Evolutionary conservation across 345 rosid genomes (phyloP), one percentile per base, ranked within the genome.

Genomic region (Eucalyptus polybractea): DNA sequence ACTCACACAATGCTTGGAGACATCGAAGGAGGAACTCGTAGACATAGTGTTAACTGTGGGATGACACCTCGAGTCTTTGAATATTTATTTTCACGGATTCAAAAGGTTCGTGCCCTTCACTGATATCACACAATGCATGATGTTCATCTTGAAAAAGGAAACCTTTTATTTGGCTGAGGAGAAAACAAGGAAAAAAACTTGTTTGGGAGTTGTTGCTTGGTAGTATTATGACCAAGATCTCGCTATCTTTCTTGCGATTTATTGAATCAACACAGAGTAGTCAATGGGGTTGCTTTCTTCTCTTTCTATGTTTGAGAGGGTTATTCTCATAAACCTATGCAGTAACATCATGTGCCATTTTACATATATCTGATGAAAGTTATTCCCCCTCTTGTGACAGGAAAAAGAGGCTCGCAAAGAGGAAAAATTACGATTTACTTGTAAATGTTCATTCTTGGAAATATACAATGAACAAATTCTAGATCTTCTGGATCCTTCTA

Each of bases 1-100:
- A 98, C 99, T 76, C 98, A 98, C 92, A 98, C 99, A 9, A 98
- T 98, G 99, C 99, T 98, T 72, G 99, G 99, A 90, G 99, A 98
- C 91, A 96, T 98, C 37, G 99, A 98, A 92, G 97, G 94, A 89
- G 99, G 99, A 87, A 96, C 96, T 83, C 94, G 98, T 88, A 95
- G 99, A 76, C 99, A 97, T 85, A 97, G 98, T 92, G 99, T 96
- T 88, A 96, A 96, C 88, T 95, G 98, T 81, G 99, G 99, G 88
- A 98, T 98, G 96, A 98, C 98, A 6, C 99, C 99, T 56, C 92
- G 99, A 91, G 99, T 98, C 56, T 98, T 98, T 90, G 99, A 98
- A 92, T 93, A 94, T 91, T 90, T 97, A 88, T 98, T 98, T 91
- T 93, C 97, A 88, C 95, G 98, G 91, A 98, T 98, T 87, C 99